These are phyloP conservation scores for Alternaria gaisen DNA, from an alignment of 2,329 filamentous ascomycete genomes.

Conservation along the genomic window DNA sequence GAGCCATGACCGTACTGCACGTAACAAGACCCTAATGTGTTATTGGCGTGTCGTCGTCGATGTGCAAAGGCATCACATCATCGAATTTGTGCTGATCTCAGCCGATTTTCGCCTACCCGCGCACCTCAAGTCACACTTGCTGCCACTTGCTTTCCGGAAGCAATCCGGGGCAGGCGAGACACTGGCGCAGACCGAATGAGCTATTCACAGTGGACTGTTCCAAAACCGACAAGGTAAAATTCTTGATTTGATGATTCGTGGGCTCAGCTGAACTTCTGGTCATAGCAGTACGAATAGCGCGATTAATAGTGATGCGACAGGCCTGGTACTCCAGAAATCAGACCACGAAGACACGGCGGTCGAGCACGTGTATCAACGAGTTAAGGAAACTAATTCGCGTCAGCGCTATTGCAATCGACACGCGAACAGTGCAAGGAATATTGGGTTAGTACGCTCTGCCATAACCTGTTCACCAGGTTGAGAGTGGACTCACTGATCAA, in stretches of 20 bases:
- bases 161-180: slow-evolving; percentile 19
- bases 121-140: slow-evolving; percentile 8
- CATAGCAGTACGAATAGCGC: slow-evolving; percentile 13
- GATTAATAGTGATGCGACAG: neutral
- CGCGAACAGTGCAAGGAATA: slow-evolving; percentile 8
- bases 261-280: slow-evolving; percentile 17
- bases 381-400: neutral
- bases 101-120: slow-evolving; percentile 2
- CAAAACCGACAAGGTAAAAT: slow-evolving; percentile 3
- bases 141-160: slow-evolving; percentile 11
- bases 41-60: slow-evolving; percentile 6
- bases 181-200: slow-evolving; percentile 3
- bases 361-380: neutral
- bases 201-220: neutral
- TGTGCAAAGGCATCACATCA: slow-evolving; percentile 7
- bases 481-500: slow-evolving; percentile 9
- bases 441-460: slow-evolving; percentile 5
- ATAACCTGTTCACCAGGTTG: slow-evolving; percentile 2
- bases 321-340: neutral
- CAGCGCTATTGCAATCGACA: slow-evolving; percentile 11
- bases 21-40: slow-evolving; percentile 10
- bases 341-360: neutral
- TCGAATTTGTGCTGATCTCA: slow-evolving; percentile 12
- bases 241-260: slow-evolving; percentile 4
- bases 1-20: neutral